phyloP scores from a whole-genome alignment of 2,329 filamentous ascomycete genomes.

The Anthostomella pinea region DNA sequence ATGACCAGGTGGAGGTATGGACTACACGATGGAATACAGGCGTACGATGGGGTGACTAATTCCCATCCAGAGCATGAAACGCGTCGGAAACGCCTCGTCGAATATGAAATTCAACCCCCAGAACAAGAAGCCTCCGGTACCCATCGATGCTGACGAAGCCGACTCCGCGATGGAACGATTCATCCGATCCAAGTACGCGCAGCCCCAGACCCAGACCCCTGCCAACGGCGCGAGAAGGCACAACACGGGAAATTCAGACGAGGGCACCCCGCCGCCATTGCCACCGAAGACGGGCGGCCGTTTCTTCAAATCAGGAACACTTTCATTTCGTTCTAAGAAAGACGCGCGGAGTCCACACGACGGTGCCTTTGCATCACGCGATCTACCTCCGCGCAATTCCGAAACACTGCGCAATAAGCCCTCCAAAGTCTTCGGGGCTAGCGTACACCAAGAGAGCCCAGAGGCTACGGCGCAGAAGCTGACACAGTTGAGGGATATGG shows the following conservation, averaged over 20 bases:
- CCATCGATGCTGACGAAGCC: slow-evolving; percentile 86
- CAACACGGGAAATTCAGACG: slow-evolving; percentile 51
- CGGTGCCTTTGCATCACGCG: slow-evolving; percentile 33
- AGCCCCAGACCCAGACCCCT: slow-evolving; percentile 38
- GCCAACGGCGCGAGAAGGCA: slow-evolving; percentile 35
- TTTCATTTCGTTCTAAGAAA: slow-evolving; percentile 60
- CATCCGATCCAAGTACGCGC: slow-evolving; percentile 91
- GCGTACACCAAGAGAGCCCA: slow-evolving; percentile 51
- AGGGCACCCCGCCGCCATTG: slow-evolving; percentile 57
- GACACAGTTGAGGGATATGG: slow-evolving; percentile 79
- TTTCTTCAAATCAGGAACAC: slow-evolving; percentile 55
- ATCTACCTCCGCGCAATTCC: slow-evolving; percentile 34
- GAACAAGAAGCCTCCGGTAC: slow-evolving; percentile 77
- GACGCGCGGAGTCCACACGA: slow-evolving; percentile 34
- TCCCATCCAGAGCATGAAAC: slow-evolving; percentile 77
- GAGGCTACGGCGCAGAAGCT: slow-evolving; percentile 75
- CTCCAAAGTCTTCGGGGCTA: slow-evolving; percentile 67
- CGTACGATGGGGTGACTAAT: slow-evolving; percentile 15
- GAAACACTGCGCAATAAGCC: slow-evolving; percentile 56
- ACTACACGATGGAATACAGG: too few relatives aligned
- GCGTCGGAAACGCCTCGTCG: slow-evolving; percentile 78
- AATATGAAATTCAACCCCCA: slow-evolving; percentile 89
- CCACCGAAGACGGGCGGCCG: slow-evolving; percentile 65
- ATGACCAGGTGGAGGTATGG: slow-evolving; percentile 91
- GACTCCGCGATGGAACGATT: slow-evolving; percentile 94